These are phyloP conservation scores for Phoma sp. DNA, from an alignment of 2,329 filamentous ascomycete genomes.

Conservation along the genomic window DNA sequence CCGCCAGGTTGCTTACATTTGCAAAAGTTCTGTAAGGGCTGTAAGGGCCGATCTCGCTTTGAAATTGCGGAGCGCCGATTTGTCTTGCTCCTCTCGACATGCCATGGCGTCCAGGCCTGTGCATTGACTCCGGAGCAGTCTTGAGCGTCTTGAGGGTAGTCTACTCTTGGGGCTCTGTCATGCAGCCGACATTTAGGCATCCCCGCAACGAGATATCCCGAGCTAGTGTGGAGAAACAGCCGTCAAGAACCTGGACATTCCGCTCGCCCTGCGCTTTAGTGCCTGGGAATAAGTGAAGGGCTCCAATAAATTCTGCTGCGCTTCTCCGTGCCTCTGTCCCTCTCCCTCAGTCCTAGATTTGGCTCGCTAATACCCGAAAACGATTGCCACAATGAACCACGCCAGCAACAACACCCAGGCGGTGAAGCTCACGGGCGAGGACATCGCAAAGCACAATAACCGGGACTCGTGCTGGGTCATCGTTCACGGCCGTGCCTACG, in stretches of 20 bases:
- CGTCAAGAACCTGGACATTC: constrained; percentile 42
- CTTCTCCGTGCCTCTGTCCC: constrained; percentile 7
- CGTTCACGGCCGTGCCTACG: constrained; percentile 70
- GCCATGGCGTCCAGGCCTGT: constrained; percentile 6
- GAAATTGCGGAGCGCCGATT: constrained; percentile 23
- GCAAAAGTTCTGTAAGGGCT: neutral
- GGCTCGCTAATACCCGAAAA: constrained; percentile 7
- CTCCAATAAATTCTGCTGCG: constrained; percentile 5
- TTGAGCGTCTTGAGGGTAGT: neutral
- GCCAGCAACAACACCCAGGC: constrained; percentile 50
- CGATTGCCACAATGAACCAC: constrained; percentile 51
- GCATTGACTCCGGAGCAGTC: neutral
- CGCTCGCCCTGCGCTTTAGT: constrained; percentile 27
- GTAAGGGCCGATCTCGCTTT: constrained; percentile 12
- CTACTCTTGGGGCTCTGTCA: constrained; percentile 5
- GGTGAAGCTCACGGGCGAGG: constrained; percentile 53
- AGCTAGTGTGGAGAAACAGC: constrained; percentile 32
- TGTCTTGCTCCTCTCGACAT: constrained; percentile 23
- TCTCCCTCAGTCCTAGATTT: neutral
- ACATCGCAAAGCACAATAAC: constrained; percentile 75
- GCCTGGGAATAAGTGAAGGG: constrained; percentile 26
- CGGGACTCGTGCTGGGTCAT: constrained; percentile 80
- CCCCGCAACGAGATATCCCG: constrained; percentile 39
- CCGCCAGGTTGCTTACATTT: constrained; percentile 14
- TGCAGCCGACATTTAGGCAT: constrained; percentile 16